Evolutionary conservation across 2,329 filamentous ascomycete genomes (phyloP), one percentile per base, ranked within the genome.

Genomic region (Xylariaceae sp.): DNA sequence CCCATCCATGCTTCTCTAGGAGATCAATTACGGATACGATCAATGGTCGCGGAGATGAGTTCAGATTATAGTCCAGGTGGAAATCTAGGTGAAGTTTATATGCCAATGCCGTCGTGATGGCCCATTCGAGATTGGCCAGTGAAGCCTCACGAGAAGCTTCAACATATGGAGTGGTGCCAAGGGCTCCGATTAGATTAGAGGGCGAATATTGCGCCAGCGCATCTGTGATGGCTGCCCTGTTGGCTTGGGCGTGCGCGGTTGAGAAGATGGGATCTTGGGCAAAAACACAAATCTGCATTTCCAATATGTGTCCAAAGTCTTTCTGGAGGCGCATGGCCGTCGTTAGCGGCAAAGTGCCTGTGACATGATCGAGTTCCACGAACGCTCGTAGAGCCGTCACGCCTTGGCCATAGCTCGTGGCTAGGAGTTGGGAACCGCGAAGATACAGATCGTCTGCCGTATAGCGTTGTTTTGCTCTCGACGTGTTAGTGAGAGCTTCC

Each of bases 101-200:
- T 18, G 68, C 53, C 35, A 83, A 61, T 1, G 82, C 82, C 19
- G 74, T 70, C 2, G 73, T 68, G 36, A 86, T 69, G 14, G 85
- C 80, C 80, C 82, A 89, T 15, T 76, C 69, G 15, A 87, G 78
- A 58, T 88, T 89, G 43, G 64, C 61, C 45, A 75, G 69, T 51
- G 76, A 73, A 6, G 73, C 73, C 10, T 68, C 64, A 17, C 69
- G 59, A 22, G 72, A 72, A 5, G 69, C 62, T 64, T 90, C 86
- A 2, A 88, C 85, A 58, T 89, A 89, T 0, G 85, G 86, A 1
- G 85, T 87, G 44, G 80, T 82, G 2, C 86, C 86, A 17, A 89
- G 59, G 0, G 75, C 85, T 39, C 81, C 80, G 1, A 88, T 75
- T 2, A 65, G 68, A 5, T 63, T 57, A 5, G 22, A 27, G 7